phyloP scores from a whole-genome alignment of 257 asterid species.

The Penstemon newberryi region DNA sequence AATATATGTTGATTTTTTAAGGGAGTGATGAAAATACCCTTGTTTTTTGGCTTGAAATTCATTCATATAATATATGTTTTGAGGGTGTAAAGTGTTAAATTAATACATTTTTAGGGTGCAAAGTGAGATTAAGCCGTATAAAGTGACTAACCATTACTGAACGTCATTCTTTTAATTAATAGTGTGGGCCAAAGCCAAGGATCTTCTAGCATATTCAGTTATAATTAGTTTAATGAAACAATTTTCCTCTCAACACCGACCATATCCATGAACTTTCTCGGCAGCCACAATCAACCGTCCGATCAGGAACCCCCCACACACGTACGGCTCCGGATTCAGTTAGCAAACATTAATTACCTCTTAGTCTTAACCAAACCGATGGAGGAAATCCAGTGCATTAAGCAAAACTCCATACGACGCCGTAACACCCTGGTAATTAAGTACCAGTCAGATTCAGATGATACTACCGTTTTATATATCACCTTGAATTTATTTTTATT shows the following conservation, averaged over 20 bases:
- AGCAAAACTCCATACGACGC: neutral
- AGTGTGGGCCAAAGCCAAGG: conserved; percentile 20
- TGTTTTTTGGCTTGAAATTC: too few relatives aligned
- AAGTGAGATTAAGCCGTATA: too few relatives aligned
- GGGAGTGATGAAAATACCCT: too few relatives aligned
- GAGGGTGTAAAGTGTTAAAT: too few relatives aligned
- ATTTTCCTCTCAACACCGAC: conserved; percentile 26
- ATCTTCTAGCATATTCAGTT: conserved; percentile 22
- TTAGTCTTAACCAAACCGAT: neutral
- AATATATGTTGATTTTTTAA: too few relatives aligned
- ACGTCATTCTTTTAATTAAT: too few relatives aligned
- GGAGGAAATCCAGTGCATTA: neutral
- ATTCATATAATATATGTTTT: too few relatives aligned
- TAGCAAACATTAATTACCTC: too few relatives aligned
- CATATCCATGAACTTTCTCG: conserved; percentile 18
- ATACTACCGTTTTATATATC: neutral
- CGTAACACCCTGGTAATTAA: neutral
- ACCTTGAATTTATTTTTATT: too few relatives aligned
- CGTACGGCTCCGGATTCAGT: conserved; percentile 16
- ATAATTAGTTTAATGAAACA: neutral
- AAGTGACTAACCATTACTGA: too few relatives aligned
- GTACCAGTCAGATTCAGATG: neutral
- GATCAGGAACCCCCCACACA: conserved; percentile 11
- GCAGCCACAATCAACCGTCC: neutral
- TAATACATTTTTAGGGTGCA: too few relatives aligned